Percentiles rank a stretch among this genome's conserved stretches.
Conservation (phyloP, 768 basidiomycete species). For the Pisolithus tinctorius region DNA sequence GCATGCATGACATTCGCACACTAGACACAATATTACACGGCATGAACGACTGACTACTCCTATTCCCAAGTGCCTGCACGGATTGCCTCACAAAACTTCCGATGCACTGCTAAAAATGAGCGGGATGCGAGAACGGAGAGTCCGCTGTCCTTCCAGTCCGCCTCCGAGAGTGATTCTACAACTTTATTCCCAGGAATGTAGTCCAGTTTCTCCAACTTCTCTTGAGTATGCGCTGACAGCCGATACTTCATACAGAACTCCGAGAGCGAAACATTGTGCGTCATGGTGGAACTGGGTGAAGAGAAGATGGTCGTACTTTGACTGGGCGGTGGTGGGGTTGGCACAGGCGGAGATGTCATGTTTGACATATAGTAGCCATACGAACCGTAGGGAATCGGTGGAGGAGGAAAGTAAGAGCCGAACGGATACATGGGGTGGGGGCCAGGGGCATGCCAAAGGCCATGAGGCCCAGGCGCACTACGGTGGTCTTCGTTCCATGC, state of each 20-base stretch:
- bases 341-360: neutral
- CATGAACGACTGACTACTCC: neutral
- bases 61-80: neutral
- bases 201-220: neutral
- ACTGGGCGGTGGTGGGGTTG: neutral
- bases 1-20: too few species aligned
- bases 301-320: neutral
- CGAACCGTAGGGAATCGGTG: neutral
- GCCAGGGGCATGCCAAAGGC: neutral
- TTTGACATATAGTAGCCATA: neutral
- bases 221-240: neutral
- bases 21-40: too few species aligned
- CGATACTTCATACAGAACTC: neutral
- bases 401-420: neutral
- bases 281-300: too few species aligned
- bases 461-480: neutral
- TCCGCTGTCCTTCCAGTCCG: neutral
- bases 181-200: neutral
- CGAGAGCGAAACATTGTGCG: neutral
- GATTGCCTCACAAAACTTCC: conserved; percentile 1
- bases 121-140: neutral
- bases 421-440: neutral
- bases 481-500: neutral
- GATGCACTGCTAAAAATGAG: neutral
- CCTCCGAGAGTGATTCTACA: neutral